Conservation (phyloP, 768 basidiomycete genomes). For the Piloderma croceum region DNA sequence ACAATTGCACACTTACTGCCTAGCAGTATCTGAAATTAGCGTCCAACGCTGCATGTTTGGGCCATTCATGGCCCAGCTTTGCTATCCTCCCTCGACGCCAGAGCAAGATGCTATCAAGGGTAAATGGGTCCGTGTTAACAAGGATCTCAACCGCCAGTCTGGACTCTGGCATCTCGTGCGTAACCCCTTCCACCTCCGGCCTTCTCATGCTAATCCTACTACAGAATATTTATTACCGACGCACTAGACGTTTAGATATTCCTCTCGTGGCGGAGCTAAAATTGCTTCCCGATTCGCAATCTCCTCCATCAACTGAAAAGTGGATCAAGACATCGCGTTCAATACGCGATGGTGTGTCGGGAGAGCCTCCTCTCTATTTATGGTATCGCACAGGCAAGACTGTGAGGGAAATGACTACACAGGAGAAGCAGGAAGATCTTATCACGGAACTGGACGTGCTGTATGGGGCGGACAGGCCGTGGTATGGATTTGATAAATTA, state of each 20-base stretch:
- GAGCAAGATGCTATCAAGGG: slow-evolving; percentile 74
- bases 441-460: slow-evolving; percentile 92
- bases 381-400: slow-evolving; percentile 79
- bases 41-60: slow-evolving; percentile 63
- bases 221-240: slow-evolving; percentile 74
- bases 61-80: slow-evolving; percentile 54
- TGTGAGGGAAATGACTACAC: slow-evolving; percentile 50
- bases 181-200: slow-evolving; percentile 5
- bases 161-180: slow-evolving; percentile 59
- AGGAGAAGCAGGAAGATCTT: slow-evolving; percentile 49
- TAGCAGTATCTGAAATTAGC: slow-evolving; percentile 73
- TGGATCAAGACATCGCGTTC: slow-evolving; percentile 68
- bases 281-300: slow-evolving; percentile 53
- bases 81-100: slow-evolving; percentile 60
- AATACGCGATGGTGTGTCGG: slow-evolving; percentile 55
- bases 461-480: slow-evolving; percentile 77
- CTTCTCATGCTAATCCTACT: slow-evolving; percentile 19
- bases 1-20: neutral
- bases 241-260: slow-evolving; percentile 77
- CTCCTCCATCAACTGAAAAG: slow-evolving; percentile 38
- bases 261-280: slow-evolving; percentile 71
- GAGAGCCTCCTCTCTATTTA: slow-evolving; percentile 53
- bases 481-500: slow-evolving; percentile 82
- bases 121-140: slow-evolving; percentile 85
- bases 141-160: slow-evolving; percentile 66